Evolutionary conservation across 2,329 filamentous ascomycete genomes (phyloP).

Genomic region (Neopestalotiopsis sp.): DNA sequence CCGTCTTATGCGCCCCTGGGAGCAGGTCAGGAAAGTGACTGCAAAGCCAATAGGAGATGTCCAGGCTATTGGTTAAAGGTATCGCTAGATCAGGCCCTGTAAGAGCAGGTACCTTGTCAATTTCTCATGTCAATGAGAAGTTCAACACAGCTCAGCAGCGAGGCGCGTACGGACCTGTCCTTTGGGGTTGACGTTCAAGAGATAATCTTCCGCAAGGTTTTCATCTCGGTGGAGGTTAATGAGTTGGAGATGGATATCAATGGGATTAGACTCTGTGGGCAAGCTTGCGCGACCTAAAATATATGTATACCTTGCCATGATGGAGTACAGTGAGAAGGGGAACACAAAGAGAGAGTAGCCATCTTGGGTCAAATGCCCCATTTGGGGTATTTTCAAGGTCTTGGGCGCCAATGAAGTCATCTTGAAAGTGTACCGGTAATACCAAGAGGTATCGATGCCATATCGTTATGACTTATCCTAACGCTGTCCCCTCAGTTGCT

Average conservation of each 20-base stretch:
- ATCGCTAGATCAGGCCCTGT: neutral
- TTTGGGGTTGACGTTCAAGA: constrained; percentile 14
- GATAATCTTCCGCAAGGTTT: constrained; percentile 15
- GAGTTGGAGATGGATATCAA: neutral
- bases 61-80: constrained; percentile 15
- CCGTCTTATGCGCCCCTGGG: neutral
- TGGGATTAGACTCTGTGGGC: neutral
- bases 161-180: constrained; percentile 8
- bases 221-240: constrained; percentile 13
- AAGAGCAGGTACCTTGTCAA: constrained; percentile 14
- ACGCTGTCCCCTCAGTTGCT: neutral
- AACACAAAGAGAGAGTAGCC: constrained; percentile 14
- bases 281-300: neutral
- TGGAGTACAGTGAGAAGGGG: constrained; percentile 19
- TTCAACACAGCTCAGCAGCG: too few relatives aligned
- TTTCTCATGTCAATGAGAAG: neutral
- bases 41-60: constrained; percentile 20
- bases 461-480: neutral
- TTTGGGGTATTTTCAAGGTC: neutral
- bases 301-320: constrained; percentile 15
- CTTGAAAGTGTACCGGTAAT: neutral
- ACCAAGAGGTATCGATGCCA: neutral
- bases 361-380: neutral
- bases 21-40: constrained; percentile 7
- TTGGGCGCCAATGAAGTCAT: neutral